phyloP scores from a whole-genome alignment of 2,329 filamentous ascomycete genomes.

The Nannizzia gypsea region DNA sequence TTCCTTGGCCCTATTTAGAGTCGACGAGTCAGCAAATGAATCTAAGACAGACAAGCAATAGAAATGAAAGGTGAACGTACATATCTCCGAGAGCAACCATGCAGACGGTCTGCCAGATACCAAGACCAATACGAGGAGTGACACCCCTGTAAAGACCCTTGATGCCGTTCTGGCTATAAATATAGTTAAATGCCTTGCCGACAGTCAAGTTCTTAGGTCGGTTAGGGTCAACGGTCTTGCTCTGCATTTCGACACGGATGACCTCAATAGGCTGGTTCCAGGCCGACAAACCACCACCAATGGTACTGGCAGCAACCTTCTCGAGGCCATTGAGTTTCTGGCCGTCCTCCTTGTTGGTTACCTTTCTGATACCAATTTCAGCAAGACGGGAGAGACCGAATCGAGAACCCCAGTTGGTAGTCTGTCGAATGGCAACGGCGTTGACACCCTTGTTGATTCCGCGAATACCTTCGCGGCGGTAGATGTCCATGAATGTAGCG shows the following conservation, averaged over 20 bases:
- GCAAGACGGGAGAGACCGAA: constrained; percentile 89
- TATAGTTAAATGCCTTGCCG: constrained; percentile 68
- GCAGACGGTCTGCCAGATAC: constrained; percentile 98
- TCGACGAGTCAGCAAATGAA: constrained; percentile 20
- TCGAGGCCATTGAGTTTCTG: constrained; percentile 69
- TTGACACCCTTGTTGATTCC: constrained; percentile 99
- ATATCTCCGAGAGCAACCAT: constrained; percentile 99
- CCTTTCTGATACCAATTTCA: constrained; percentile 71
- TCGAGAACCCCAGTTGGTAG: constrained; percentile 97
- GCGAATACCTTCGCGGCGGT: constrained; percentile 79
- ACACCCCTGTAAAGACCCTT: constrained; percentile 94
- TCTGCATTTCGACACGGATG: constrained; percentile 99
- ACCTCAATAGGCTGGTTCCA: constrained; percentile 99
- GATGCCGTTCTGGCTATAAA: constrained; percentile 78
- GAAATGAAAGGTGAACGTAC: constrained; percentile 44
- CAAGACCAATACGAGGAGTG: constrained; percentile 80
- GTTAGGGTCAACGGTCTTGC: constrained; percentile 95
- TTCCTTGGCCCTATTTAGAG: constrained; percentile 47
- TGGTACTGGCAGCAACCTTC: constrained; percentile 74
- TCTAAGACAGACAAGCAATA: constrained; percentile 17
- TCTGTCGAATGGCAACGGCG: constrained; percentile 94
- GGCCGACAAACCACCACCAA: constrained; percentile 88
- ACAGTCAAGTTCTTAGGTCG: constrained; percentile 99
- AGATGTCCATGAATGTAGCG: constrained; percentile 93
- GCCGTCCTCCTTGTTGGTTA: constrained; percentile 65